Percentiles rank a stretch among this genome's conserved stretches.
Conservation (phyloP, 2,329 filamentous ascomycete species). For the Ceratocystis cubensis region DNA sequence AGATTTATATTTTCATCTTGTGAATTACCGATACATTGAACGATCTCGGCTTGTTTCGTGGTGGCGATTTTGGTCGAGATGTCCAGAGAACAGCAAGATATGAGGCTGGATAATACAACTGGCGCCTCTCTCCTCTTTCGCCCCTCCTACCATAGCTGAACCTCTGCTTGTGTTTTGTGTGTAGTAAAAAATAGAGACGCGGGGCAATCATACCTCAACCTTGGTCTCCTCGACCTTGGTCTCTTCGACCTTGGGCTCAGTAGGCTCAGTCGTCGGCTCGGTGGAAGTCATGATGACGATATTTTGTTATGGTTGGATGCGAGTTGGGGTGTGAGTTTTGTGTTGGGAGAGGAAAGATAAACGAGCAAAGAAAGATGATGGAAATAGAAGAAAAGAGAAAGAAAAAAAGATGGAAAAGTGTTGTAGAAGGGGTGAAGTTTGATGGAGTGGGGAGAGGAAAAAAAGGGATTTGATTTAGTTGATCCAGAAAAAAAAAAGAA, state of each 20-base stretch:
- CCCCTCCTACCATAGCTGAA: not conserved
- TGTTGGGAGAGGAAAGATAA: not conserved
- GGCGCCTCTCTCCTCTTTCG: not conserved
- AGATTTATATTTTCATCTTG: not conserved
- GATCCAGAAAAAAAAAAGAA: not conserved
- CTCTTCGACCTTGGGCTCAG: slow-evolving; percentile 29
- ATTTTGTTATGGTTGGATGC: not conserved
- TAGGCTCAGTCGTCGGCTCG: slow-evolving; percentile 41
- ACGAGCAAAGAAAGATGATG: not conserved
- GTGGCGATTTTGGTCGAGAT: not conserved
- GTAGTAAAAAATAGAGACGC: slow-evolving; percentile 20
- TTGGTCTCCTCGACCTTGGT: slow-evolving; percentile 24
- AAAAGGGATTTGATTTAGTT: slow-evolving; percentile 3
- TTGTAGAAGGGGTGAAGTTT: slow-evolving; percentile 4
- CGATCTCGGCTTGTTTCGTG: not conserved
- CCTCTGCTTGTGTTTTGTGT: not conserved
- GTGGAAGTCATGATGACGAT: slow-evolving; percentile 35
- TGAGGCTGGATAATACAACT: not conserved
- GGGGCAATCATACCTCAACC: slow-evolving; percentile 24
- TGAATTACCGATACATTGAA: not conserved
- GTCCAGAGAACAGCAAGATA: not conserved
- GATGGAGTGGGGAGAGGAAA: slow-evolving; percentile 4
- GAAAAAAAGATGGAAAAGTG: not conserved
- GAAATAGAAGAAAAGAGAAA: not conserved
- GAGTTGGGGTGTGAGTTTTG: not conserved